These are phyloP conservation scores for Osmanthus fragrans DNA, from an alignment of 257 asterid species.

Conservation along the genomic window DNA sequence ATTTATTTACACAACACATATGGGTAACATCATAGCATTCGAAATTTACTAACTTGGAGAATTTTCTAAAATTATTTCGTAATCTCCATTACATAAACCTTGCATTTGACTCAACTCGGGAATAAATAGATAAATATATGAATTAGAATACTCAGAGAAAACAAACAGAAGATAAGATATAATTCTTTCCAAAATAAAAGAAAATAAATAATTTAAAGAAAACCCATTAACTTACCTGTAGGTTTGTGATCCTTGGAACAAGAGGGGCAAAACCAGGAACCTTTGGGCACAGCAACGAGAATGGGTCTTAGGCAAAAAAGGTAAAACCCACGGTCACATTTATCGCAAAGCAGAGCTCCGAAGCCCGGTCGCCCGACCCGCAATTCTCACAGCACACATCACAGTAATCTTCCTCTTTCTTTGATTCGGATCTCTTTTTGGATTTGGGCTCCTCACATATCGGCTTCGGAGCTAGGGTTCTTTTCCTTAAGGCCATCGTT, in stretches of 20 bases:
- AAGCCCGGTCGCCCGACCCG: conserved; percentile 64
- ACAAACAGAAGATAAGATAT: not conserved
- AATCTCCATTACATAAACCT: not conserved
- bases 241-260: conserved; percentile 39
- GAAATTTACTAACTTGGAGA: too few species aligned
- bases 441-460: conserved; percentile 17
- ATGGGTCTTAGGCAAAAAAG: conserved; percentile 72
- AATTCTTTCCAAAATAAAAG: not conserved
- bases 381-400: conserved; percentile 67
- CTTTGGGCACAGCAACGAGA: conserved; percentile 74
- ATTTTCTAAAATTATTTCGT: too few species aligned
- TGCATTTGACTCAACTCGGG: not conserved
- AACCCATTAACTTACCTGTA: conserved; percentile 37
- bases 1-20: too few species aligned
- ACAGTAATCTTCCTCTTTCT: conserved; percentile 35
- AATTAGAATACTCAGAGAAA: too few species aligned
- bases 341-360: conserved; percentile 80
- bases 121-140: not conserved
- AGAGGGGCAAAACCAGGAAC: conserved; percentile 72
- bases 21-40: not conserved
- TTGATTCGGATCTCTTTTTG: conserved; percentile 31
- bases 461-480: conserved; percentile 70
- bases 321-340: conserved; percentile 80
- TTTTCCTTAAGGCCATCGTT: conserved; percentile 35
- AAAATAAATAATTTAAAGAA: not conserved